Conservation (phyloP, 2,329 filamentous ascomycete genomes). For the Xylaria digitata region DNA sequence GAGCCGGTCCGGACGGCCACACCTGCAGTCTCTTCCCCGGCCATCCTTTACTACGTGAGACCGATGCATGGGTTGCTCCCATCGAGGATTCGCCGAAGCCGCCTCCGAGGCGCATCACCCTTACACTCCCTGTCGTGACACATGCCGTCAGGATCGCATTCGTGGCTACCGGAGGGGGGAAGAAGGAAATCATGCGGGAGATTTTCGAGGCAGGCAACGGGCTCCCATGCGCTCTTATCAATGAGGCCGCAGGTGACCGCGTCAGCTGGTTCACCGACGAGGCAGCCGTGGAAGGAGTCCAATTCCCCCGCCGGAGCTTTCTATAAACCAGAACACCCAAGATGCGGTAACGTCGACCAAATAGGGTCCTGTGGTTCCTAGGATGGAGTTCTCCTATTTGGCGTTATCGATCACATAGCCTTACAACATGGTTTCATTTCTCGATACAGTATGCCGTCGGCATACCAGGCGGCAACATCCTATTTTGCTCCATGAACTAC, state of each 20-base stretch:
- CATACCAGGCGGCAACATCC: background rate
- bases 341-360: background rate
- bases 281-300: slow-evolving; percentile 85
- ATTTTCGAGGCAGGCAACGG: slow-evolving; percentile 88
- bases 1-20: slow-evolving; percentile 95
- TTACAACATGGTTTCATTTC: background rate
- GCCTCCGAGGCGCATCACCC: slow-evolving; percentile 87
- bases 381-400: background rate
- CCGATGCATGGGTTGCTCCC: slow-evolving; percentile 89
- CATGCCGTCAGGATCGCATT: slow-evolving; percentile 90
- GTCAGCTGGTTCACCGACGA: slow-evolving; percentile 96
- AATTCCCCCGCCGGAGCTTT: slow-evolving; percentile 80
- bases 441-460: background rate
- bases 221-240: slow-evolving; percentile 88
- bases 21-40: slow-evolving; percentile 96
- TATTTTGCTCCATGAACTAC: slow-evolving; percentile 13
- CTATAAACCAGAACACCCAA: slow-evolving; percentile 50
- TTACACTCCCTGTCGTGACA: slow-evolving; percentile 89
- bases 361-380: background rate
- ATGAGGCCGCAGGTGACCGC: slow-evolving; percentile 83
- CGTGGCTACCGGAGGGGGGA: slow-evolving; percentile 87
- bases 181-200: slow-evolving; percentile 90
- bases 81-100: slow-evolving; percentile 97
- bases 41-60: slow-evolving; percentile 86
- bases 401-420: background rate